A percentile compares a stretch with the other conserved stretches of the same genome.
phyloP scores from a whole-genome alignment of 75 land plant species.

The Sequoia sempervirens region DNA sequence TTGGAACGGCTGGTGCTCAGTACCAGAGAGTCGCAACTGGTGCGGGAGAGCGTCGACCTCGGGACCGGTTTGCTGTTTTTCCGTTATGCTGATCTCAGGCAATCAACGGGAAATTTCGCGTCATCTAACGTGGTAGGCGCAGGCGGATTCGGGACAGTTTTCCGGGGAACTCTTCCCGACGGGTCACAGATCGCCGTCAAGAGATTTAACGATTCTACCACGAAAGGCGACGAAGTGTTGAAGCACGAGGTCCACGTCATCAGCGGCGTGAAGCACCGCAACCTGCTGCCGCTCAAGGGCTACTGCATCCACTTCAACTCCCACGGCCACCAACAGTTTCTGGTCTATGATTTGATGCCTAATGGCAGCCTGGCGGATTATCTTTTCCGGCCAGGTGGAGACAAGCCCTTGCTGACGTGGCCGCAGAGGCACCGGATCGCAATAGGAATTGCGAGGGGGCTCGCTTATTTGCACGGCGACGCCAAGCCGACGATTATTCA shows the following conservation, averaged over 20 bases:
- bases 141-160: slow-evolving; percentile 47
- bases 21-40: not conserved
- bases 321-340: not conserved
- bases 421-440: slow-evolving; percentile 13
- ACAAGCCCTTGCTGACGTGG: not conserved
- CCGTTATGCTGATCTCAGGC: not conserved
- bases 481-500: slow-evolving; percentile 34
- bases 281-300: slow-evolving; percentile 35
- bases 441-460: slow-evolving; percentile 25
- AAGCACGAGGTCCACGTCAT: slow-evolving; percentile 26
- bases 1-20: not conserved
- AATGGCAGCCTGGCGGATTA: slow-evolving; percentile 9
- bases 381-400: not conserved
- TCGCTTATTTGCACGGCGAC: slow-evolving; percentile 35
- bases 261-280: slow-evolving; percentile 42
- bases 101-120: slow-evolving; percentile 21
- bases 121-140: slow-evolving; percentile 26
- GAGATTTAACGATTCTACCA: slow-evolving; percentile 10
- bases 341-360: slow-evolving; percentile 14
- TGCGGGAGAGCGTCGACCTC: not conserved
- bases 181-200: slow-evolving; percentile 32
- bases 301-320: slow-evolving; percentile 6
- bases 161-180: slow-evolving; percentile 27
- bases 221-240: slow-evolving; percentile 22
- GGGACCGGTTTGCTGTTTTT: not conserved